These are phyloP conservation scores for Triangularia setosa DNA, from an alignment of 2,329 filamentous ascomycete genomes.

Conservation along the genomic window DNA sequence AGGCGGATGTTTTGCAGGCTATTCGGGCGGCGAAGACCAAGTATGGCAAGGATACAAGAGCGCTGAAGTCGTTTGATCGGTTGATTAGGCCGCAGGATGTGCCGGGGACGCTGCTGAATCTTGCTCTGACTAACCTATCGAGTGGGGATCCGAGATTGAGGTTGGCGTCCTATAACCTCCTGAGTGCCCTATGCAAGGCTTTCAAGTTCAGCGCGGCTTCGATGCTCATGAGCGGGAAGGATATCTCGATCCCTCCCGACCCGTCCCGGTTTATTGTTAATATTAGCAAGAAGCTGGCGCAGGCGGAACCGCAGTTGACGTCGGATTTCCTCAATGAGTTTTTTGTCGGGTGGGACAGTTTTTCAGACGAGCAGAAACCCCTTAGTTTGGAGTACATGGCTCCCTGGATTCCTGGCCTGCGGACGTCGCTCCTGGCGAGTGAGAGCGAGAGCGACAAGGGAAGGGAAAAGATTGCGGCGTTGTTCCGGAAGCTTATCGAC, in stretches of 20 bases:
- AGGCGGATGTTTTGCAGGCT: conserved; percentile 58
- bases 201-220: conserved; percentile 63
- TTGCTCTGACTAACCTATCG: conserved; percentile 63
- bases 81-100: conserved; percentile 67
- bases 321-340: conserved; percentile 70
- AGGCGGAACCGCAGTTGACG: conserved; percentile 62
- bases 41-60: conserved; percentile 58
- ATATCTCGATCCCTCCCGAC: conserved; percentile 60
- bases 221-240: conserved; percentile 59
- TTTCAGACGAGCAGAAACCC: conserved; percentile 63
- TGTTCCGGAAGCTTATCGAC: conserved; percentile 65
- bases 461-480: conserved; percentile 58
- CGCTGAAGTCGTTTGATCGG: conserved; percentile 59
- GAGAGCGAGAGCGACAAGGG: conserved; percentile 63
- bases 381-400: conserved; percentile 66
- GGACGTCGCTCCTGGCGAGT: conserved; percentile 54
- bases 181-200: conserved; percentile 62
- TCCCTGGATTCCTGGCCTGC: conserved; percentile 61
- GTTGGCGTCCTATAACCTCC: conserved; percentile 62
- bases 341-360: conserved; percentile 68
- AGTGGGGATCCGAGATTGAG: conserved; percentile 58
- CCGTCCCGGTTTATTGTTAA: conserved; percentile 61
- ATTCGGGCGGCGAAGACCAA: conserved; percentile 62
- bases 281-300: conserved; percentile 61
- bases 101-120: conserved; percentile 63